A percentile compares a stretch with the other conserved stretches of the same genome.
phyloP scores from a whole-genome alignment of 371 early-diverging fungal genomes.

The Actinomortierella wolfii region DNA sequence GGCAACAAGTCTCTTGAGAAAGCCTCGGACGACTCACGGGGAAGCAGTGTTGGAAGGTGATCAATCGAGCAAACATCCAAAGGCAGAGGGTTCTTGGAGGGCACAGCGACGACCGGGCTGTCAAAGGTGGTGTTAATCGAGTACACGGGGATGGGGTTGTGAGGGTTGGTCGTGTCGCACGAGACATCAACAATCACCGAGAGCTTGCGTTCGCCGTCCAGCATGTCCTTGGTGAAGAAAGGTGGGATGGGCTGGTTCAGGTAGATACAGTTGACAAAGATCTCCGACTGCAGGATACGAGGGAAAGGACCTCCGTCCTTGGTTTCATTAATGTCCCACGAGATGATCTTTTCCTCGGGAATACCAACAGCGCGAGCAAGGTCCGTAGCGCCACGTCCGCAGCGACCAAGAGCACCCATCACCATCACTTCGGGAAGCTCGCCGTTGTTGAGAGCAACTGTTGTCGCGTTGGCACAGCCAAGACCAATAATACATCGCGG shows the following conservation, averaged over 20 bases:
- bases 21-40: constrained; percentile 89
- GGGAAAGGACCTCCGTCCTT: constrained; percentile 92
- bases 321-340: constrained; percentile 97
- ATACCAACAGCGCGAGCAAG: constrained; percentile 86
- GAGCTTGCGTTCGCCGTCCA: constrained; percentile 73
- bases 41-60: constrained; percentile 93
- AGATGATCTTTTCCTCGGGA: constrained; percentile 85
- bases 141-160: constrained; percentile 97
- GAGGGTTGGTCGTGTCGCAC: constrained; percentile 96
- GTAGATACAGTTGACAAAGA: constrained; percentile 99
- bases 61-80: constrained; percentile 95
- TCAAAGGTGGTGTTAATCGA: constrained; percentile 90
- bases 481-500: too few relatives aligned
- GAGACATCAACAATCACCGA: constrained; percentile 92
- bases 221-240: constrained; percentile 83
- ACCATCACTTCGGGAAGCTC: constrained; percentile 88
- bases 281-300: constrained; percentile 86
- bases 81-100: constrained; percentile 61
- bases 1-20: constrained; percentile 89
- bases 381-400: constrained; percentile 91
- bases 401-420: constrained; percentile 97
- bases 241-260: constrained; percentile 91
- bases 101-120: constrained; percentile 80
- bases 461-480: constrained; percentile 3
- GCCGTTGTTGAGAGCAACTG: constrained; percentile 56